Evolutionary conservation across 345 rosid genomes (phyloP).

Genomic region (Gossypium australe): DNA sequence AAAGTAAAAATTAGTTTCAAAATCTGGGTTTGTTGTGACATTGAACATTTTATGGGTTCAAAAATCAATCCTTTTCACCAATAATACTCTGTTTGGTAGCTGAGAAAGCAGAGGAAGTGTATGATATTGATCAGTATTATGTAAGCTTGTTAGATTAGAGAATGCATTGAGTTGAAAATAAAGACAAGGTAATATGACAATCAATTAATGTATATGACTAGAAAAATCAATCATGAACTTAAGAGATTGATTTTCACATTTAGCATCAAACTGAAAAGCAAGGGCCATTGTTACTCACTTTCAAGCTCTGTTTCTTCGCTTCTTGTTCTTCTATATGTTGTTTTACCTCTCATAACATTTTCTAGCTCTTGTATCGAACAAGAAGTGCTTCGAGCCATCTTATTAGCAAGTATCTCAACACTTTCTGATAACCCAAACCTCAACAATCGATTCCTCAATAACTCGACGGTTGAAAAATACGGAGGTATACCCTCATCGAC

Average conservation of each 20-base stretch:
- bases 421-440: slow-evolving; percentile 54
- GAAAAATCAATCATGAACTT: background rate
- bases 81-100: too few relatives aligned
- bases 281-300: slow-evolving; percentile 24
- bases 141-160: too few relatives aligned
- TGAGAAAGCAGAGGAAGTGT: too few relatives aligned
- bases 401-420: slow-evolving; percentile 57
- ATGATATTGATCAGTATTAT: too few relatives aligned
- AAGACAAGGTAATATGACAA: too few relatives aligned
- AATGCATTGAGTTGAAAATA: too few relatives aligned
- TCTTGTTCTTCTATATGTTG: slow-evolving; percentile 20
- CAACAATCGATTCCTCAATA: slow-evolving; percentile 59
- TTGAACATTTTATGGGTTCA: too few relatives aligned
- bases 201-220: background rate
- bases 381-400: slow-evolving; percentile 69
- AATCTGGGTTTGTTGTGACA: too few relatives aligned
- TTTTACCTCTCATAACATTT: slow-evolving; percentile 56
- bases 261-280: background rate
- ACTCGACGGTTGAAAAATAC: slow-evolving; percentile 60
- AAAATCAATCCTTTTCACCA: too few relatives aligned
- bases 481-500: slow-evolving; percentile 88
- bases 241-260: background rate
- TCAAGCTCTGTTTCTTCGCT: slow-evolving; percentile 35
- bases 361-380: slow-evolving; percentile 63
- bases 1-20: too few relatives aligned